Conservation (phyloP, 129 eudicot species). For the Artemisia tridentata region DNA sequence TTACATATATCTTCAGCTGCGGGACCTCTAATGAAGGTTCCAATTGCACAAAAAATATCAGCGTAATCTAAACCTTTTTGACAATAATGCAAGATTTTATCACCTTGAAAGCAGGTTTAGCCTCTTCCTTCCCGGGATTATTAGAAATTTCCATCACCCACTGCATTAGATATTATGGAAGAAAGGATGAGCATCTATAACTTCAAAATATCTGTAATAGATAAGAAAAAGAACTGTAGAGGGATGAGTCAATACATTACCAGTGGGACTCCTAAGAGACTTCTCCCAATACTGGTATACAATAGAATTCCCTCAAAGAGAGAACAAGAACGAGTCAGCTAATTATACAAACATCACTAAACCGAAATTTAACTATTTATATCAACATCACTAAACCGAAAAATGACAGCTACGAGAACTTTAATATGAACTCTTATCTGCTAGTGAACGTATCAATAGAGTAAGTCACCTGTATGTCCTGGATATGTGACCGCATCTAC, state of each 20-base stretch:
- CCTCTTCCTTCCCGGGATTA: slow-evolving; percentile 79
- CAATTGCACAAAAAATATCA: not conserved
- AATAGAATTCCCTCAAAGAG: slow-evolving; percentile 58
- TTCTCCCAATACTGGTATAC: slow-evolving; percentile 77
- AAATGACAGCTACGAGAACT: slow-evolving; percentile 3
- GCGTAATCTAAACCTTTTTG: too few species aligned
- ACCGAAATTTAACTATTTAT: slow-evolving; percentile 5
- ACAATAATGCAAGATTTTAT: not conserved
- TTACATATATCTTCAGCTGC: too few species aligned
- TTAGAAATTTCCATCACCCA: slow-evolving; percentile 91
- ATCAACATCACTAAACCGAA: too few species aligned
- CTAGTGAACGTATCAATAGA: slow-evolving; percentile 1
- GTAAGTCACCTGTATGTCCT: slow-evolving; percentile 79
- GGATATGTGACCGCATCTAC: slow-evolving; percentile 76
- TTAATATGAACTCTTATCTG: not conserved
- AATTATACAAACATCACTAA: slow-evolving; percentile 13
- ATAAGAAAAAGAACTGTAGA: slow-evolving; percentile 3
- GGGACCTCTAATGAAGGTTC: not conserved
- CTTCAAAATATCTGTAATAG: not conserved
- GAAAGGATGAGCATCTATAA: slow-evolving; percentile 11
- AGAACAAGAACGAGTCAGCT: slow-evolving; percentile 54
- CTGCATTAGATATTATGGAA: slow-evolving; percentile 37
- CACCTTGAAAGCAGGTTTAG: slow-evolving; percentile 98
- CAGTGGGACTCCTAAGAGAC: slow-evolving; percentile 86
- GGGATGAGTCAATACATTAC: slow-evolving; percentile 39